phyloP scores from a whole-genome alignment of 176 grass and related monocot species.

The Carex pumila region DNA sequence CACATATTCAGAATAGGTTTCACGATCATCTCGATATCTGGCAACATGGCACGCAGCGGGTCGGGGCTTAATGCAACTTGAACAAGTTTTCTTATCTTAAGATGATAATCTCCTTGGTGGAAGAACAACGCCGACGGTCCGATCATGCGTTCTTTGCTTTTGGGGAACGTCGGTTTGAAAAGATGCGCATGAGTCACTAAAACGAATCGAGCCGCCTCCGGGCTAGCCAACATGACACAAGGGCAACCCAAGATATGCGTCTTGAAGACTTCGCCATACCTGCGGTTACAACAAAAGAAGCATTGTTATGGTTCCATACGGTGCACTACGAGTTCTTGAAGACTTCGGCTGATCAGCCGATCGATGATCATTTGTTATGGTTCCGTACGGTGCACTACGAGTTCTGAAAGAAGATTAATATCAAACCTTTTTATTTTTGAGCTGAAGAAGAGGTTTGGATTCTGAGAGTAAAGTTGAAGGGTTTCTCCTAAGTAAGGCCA shows the following conservation, averaged over 20 bases:
- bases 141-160: conserved; percentile 91
- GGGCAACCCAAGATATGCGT: conserved; percentile 73
- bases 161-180: conserved; percentile 93
- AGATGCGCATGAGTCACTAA: conserved; percentile 59
- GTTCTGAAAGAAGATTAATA: not conserved
- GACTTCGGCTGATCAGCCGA: no score
- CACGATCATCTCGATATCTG: conserved; percentile 51
- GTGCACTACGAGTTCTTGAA: no score
- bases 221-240: conserved; percentile 98
- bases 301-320: not conserved
- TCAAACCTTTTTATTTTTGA: conserved; percentile 63
- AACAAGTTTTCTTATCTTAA: conserved; percentile 56
- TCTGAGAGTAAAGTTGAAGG: conserved; percentile 82
- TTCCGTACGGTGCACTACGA: no score
- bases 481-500: conserved; percentile 96
- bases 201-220: conserved; percentile 85
- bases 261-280: conserved; percentile 97
- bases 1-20: conserved; percentile 34
- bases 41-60: conserved; percentile 48
- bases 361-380: not conserved
- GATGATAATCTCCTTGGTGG: conserved; percentile 92
- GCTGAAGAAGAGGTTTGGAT: conserved; percentile 81
- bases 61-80: conserved; percentile 57
- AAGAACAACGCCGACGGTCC: conserved; percentile 92
- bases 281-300: not conserved